phyloP scores from a whole-genome alignment of 495 filamentous ascomycete genomes.

The Xylaria scruposa region DNA sequence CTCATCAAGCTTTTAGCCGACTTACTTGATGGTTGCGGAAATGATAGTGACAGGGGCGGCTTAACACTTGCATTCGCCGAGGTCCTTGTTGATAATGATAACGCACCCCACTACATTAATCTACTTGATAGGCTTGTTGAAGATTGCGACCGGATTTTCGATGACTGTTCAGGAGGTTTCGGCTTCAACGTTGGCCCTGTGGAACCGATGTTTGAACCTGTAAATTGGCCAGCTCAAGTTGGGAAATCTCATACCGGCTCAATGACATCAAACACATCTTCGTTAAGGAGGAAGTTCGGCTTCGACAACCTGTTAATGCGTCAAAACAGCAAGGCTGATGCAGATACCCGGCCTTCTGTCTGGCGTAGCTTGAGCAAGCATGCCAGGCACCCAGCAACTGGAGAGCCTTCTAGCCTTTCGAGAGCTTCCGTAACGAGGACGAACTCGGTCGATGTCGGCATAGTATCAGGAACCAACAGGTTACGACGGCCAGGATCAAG shows the following conservation, averaged over 20 bases:
- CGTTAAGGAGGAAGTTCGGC: slow-evolving; percentile 81
- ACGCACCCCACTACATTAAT: slow-evolving; percentile 84
- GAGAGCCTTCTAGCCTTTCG: slow-evolving; percentile 62
- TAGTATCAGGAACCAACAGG: slow-evolving; percentile 53
- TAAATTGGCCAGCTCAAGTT: slow-evolving; percentile 51
- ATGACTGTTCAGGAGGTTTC: slow-evolving; percentile 61
- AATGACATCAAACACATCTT: slow-evolving; percentile 73
- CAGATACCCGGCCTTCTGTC: slow-evolving; percentile 74
- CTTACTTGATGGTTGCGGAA: slow-evolving; percentile 90
- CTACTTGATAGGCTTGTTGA: slow-evolving; percentile 91
- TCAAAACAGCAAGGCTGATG: slow-evolving; percentile 75
- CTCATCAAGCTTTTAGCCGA: slow-evolving; percentile 87
- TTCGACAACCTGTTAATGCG: slow-evolving; percentile 71
- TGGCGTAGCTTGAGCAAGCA: slow-evolving; percentile 91
- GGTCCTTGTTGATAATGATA: slow-evolving; percentile 77
- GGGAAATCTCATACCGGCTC: slow-evolving; percentile 58
- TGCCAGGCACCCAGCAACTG: slow-evolving; percentile 60
- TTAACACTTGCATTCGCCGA: slow-evolving; percentile 92
- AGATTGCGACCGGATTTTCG: slow-evolving; percentile 87
- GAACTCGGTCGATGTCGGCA: slow-evolving; percentile 79
- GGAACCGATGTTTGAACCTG: slow-evolving; percentile 51
- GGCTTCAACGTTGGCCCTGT: slow-evolving; percentile 44
- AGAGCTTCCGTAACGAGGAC: slow-evolving; percentile 74
- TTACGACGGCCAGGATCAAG: slow-evolving; percentile 69
- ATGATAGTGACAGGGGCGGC: slow-evolving; percentile 90